Evolutionary conservation across 106 monocot species (phyloP).

Genomic region (Dioscorea alata): DNA sequence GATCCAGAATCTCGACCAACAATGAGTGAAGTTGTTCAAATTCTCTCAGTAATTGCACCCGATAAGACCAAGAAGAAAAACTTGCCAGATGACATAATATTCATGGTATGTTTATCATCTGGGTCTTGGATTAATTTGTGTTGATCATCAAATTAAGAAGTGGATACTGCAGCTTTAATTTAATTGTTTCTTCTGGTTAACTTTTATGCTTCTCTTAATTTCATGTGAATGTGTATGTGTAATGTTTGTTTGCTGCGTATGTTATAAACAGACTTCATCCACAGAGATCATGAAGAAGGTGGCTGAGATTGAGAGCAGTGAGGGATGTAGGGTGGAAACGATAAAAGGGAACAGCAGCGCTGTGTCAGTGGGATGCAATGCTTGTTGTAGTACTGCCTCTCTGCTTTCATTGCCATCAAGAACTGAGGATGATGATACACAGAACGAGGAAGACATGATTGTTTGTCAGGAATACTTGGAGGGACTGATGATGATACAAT

Average conservation of each 20-base stretch:
- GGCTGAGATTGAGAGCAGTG: too few relatives aligned
- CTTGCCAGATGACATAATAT: slow-evolving; percentile 31
- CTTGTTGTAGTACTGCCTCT: background rate
- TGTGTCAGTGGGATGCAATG: slow-evolving; percentile 10
- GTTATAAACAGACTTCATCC: too few relatives aligned
- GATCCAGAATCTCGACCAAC: slow-evolving; percentile 84
- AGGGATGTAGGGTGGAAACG: too few relatives aligned
- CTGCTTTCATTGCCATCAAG: background rate
- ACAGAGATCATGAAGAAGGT: too few relatives aligned
- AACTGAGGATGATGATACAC: slow-evolving; percentile 10
- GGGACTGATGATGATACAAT: slow-evolving; percentile 9
- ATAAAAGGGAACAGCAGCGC: too few relatives aligned
- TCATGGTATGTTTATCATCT: slow-evolving; percentile 18
- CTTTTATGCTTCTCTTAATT: too few relatives aligned
- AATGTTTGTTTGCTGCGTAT: too few relatives aligned
- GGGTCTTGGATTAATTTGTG: background rate
- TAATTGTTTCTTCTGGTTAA: too few relatives aligned
- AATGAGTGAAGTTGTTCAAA: slow-evolving; percentile 95
- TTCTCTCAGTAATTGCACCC: slow-evolving; percentile 57
- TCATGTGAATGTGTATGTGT: too few relatives aligned
- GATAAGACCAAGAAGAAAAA: slow-evolving; percentile 41
- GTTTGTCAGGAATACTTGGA: slow-evolving; percentile 38
- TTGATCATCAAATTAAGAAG: background rate
- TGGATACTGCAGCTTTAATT: too few relatives aligned
- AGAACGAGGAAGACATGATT: slow-evolving; percentile 4